Evolutionary conservation across 2,329 filamentous ascomycete species (phyloP), one percentile per base, ranked within the genome.

Genomic region (Dothistroma pini): DNA sequence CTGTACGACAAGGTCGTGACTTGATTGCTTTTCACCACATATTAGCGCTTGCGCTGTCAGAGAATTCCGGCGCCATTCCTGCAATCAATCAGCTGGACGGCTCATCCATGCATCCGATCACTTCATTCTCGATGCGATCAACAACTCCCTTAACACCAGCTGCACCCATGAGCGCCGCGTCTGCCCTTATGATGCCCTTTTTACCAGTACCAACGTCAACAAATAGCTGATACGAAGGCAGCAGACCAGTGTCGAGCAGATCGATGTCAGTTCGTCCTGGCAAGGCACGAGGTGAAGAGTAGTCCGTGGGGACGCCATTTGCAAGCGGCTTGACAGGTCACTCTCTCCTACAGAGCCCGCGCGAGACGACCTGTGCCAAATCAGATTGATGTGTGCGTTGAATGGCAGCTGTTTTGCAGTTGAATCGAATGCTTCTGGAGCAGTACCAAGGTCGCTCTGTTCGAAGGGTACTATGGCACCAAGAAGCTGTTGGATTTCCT

Each of bases 321-420:
- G 48, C 38, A 25, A 63, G 19, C n/a, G 62, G 59, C 29, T 54
- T 56, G 38, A 61, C 5, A 63, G 53, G n/a, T 41, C 56, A 12
- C 54, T 34, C 22, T 61, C 59, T n/a, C 11, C 41, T 8, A 34
- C 48, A 22, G 34, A 32, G 22, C 58, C 61, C 1, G 50, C 49
- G 14, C 59, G 41, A 1, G 47, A 44, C 4, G 50, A 51, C 57
- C 54, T 64, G 50, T 64, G 38, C 62, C 62, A 63, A 2, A 63
- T 34, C n/a, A 65, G 21, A 41, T 63, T 63, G 56, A 63, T 58
- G 53, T 63, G 54, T 9, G 63, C 51, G 34, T 64, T 64, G 57
- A 63, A 64, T 3, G 60, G 57, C 10, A 60, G 32, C 49, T 64
- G 50, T 29, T 48, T 44, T 0, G 57, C 54, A 8, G 2, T 38